phyloP scores from a whole-genome alignment of 345 rosid species.

The Camelina laxa region DNA sequence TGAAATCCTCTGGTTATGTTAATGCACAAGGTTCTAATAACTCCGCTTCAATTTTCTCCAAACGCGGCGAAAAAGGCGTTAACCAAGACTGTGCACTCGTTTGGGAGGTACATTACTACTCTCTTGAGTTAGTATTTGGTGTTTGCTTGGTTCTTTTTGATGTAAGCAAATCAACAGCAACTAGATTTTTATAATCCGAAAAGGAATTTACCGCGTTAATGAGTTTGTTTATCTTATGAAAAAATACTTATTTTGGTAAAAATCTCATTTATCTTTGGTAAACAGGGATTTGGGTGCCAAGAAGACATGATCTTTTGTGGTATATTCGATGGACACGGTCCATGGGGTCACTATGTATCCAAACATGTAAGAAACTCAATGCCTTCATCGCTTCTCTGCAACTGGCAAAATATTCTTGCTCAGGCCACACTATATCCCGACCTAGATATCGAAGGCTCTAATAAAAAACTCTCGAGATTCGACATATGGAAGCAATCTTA shows the following conservation, averaged over 20 bases:
- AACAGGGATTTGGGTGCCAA: constrained; percentile 92
- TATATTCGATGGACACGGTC: constrained; percentile 96
- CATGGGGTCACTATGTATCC: constrained; percentile 95
- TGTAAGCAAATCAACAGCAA: not conserved
- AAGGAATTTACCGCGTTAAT: not conserved
- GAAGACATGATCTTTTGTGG: constrained; percentile 92
- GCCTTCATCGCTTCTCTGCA: constrained; percentile 72
- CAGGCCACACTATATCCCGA: constrained; percentile 59
- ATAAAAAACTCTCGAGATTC: constrained; percentile 56
- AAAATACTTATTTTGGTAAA: not conserved
- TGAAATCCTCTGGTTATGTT: constrained; percentile 73
- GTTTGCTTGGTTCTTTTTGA: not conserved
- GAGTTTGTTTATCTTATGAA: not conserved
- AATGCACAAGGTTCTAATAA: constrained; percentile 62
- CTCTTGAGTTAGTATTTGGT: not conserved
- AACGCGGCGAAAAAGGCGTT: constrained; percentile 80
- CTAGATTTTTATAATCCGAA: not conserved
- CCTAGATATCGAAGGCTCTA: constrained; percentile 38
- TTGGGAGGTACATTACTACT: constrained; percentile 76
- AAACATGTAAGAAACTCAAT: constrained; percentile 78
- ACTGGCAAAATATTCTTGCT: constrained; percentile 88
- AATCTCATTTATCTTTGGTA: not conserved
- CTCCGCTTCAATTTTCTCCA: constrained; percentile 78
- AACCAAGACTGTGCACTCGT: constrained; percentile 92
- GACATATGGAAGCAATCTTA: constrained; percentile 83